Evolutionary conservation across 1,284 basidiomycete species (phyloP).

Genomic region (Ustilago tritici): DNA sequence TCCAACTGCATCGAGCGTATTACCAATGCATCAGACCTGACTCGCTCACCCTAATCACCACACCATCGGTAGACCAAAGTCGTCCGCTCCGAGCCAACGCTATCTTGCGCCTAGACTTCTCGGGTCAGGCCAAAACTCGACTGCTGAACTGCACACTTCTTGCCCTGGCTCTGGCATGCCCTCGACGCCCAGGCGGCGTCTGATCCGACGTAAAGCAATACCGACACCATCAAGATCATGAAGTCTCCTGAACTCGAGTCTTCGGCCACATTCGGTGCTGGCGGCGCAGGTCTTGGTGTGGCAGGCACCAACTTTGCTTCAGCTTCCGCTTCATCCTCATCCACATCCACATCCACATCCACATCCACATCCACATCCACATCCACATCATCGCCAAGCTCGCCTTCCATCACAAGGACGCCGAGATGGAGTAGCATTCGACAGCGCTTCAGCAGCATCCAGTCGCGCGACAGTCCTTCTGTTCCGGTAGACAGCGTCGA

Average conservation of each 20-base stretch:
- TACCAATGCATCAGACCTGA: neutral
- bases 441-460: constrained; percentile 44
- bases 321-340: neutral
- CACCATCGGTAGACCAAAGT: neutral
- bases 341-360: constrained; percentile 9
- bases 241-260: constrained; percentile 23
- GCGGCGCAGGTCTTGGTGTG: constrained; percentile 18
- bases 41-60: neutral
- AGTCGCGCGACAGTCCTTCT: constrained; percentile 28
- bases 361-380: neutral
- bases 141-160: neutral
- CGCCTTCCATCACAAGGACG: constrained; percentile 16
- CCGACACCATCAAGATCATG: constrained; percentile 5
- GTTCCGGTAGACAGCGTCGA: constrained; percentile 35
- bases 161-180: neutral
- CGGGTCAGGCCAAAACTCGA: neutral
- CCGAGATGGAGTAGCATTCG: constrained; percentile 48
- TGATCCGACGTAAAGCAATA: neutral
- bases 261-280: constrained; percentile 9
- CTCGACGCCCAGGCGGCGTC: neutral
- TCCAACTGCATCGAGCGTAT: neutral
- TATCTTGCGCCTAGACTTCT: constrained; percentile 3
- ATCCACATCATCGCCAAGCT: constrained; percentile 8
- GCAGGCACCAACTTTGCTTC: constrained; percentile 21
- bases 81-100: no score